Conservation (phyloP, 768 basidiomycete species). For the Suillus fuscotomentosus region DNA sequence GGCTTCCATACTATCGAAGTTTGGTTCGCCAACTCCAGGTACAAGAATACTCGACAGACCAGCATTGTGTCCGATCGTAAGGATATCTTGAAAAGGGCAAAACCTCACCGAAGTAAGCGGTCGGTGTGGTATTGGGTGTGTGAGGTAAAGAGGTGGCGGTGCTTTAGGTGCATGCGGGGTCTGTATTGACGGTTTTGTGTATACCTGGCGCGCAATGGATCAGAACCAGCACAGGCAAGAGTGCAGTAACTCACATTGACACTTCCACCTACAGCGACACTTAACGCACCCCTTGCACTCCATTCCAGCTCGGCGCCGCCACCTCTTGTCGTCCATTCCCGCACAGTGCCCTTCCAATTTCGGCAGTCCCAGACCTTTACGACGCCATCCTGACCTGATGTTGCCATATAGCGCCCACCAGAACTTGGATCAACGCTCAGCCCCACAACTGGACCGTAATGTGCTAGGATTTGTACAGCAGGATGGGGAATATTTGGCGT, state of each 20-base stretch:
- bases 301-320: conserved; percentile 72
- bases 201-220: conserved; percentile 49
- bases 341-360: conserved; percentile 89
- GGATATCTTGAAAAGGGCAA: conserved; percentile 84
- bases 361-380: conserved; percentile 98
- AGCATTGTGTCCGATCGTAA: conserved; percentile 72
- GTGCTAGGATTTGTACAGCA: conserved; percentile 88
- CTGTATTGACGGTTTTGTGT: conserved; percentile 66
- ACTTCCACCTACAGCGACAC: conserved; percentile 77
- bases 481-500: conserved; percentile 92
- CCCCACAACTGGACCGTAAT: conserved; percentile 81
- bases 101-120: conserved; percentile 80
- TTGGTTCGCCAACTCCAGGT: conserved; percentile 91
- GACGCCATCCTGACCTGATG: conserved; percentile 79
- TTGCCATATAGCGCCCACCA: conserved; percentile 89
- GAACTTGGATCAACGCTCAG: conserved; percentile 82
- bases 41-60: conserved; percentile 87
- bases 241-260: conserved; percentile 63
- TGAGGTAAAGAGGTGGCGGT: conserved; percentile 83
- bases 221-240: neutral
- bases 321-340: conserved; percentile 75
- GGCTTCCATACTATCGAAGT: conserved; percentile 90
- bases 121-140: conserved; percentile 78
- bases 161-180: conserved; percentile 45
- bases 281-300: conserved; percentile 83